These are phyloP conservation scores for Cryptosporidium muris DNA, from an alignment of 169 alveolate species.

Conservation along the genomic window DNA sequence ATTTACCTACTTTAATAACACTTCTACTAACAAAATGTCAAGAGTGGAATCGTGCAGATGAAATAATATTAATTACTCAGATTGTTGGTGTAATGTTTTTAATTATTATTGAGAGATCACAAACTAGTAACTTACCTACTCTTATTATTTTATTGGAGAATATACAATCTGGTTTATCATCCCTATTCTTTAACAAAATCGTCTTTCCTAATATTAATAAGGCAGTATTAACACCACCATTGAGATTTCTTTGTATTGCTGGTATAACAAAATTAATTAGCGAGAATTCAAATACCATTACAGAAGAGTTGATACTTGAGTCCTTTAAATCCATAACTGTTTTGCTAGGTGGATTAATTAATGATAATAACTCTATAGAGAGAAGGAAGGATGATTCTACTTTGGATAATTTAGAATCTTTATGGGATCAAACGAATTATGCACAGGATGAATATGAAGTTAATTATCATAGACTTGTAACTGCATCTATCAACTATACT, in stretches of 20 bases:
- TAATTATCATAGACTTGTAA: constrained; percentile 39
- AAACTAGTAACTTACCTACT: constrained; percentile 5
- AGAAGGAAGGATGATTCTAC: neutral
- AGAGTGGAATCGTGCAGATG: constrained; percentile 64
- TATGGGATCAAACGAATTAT: constrained; percentile 1
- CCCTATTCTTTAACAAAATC: constrained; percentile 37
- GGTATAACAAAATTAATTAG: constrained; percentile 19
- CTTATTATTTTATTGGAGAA: constrained; percentile 31
- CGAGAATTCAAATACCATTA: constrained; percentile 2
- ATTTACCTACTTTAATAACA: constrained; percentile 77
- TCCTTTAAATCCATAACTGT: constrained; percentile 40
- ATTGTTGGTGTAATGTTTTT: constrained; percentile 46
- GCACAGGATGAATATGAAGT: constrained; percentile 63
- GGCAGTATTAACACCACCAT: constrained; percentile 59
- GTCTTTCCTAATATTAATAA: constrained; percentile 51
- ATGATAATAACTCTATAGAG: constrained; percentile 16
- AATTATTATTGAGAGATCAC: constrained; percentile 31
- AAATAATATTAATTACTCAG: constrained; percentile 23
- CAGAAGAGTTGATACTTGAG: constrained; percentile 20
- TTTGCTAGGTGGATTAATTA: constrained; percentile 10
- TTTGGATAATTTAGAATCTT: neutral
- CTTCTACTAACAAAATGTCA: constrained; percentile 77
- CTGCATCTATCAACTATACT: constrained; percentile 16
- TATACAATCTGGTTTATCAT: constrained; percentile 40
- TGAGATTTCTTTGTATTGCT: constrained; percentile 32